A percentile compares a stretch with the other conserved stretches of the same genome.
phyloP scores from a whole-genome alignment of 1,139 yeast species.

The Meyerozyma elateridarum region DNA sequence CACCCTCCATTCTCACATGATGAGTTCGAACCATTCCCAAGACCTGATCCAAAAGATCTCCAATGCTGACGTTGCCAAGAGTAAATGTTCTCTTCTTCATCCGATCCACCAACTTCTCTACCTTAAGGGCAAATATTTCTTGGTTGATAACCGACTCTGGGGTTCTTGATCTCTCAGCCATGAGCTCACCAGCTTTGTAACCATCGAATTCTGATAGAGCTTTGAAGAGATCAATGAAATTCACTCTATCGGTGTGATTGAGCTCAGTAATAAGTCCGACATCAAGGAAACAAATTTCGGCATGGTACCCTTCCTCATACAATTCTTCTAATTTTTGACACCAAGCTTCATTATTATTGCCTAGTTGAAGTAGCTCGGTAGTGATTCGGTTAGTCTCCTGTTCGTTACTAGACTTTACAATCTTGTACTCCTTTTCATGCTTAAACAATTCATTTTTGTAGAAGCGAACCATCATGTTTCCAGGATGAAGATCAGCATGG shows the following conservation, averaged over 20 bases:
- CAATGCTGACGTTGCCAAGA: conserved; percentile 85
- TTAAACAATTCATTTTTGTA: conserved; percentile 47
- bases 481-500: conserved; percentile 96
- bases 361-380: conserved; percentile 36
- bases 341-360: conserved; percentile 44
- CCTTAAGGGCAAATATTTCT: conserved; percentile 83
- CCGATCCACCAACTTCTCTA: conserved; percentile 73
- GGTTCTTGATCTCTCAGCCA: conserved; percentile 91
- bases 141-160: conserved; percentile 86
- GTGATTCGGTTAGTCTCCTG: conserved; percentile 48
- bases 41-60: conserved; percentile 84
- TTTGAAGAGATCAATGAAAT: conserved; percentile 84
- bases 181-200: conserved; percentile 86
- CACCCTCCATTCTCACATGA: conserved; percentile 97
- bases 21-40: conserved; percentile 86
- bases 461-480: conserved; percentile 82
- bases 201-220: conserved; percentile 93
- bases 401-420: conserved; percentile 41
- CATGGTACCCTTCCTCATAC: conserved; percentile 62
- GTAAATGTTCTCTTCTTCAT: conserved; percentile 89
- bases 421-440: conserved; percentile 45
- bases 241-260: conserved; percentile 68
- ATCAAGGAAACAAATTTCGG: conserved; percentile 87
- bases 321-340: conserved; percentile 44
- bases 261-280: conserved; percentile 92